phyloP scores from a whole-genome alignment of 768 basidiomycete species.

The Termitomyces sp. region DNA sequence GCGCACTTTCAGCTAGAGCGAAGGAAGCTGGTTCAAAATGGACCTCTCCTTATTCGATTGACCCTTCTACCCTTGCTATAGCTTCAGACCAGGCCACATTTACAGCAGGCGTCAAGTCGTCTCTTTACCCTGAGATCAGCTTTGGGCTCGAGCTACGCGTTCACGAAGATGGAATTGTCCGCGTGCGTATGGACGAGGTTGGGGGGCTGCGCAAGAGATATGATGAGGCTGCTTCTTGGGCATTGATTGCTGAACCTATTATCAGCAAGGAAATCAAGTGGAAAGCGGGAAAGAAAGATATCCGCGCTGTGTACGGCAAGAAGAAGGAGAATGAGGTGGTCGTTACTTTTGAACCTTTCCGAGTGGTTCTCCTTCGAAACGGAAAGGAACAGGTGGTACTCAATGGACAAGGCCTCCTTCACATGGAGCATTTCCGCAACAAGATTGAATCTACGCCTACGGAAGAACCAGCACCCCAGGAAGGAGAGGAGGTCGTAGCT shows the following conservation, averaged over 20 bases:
- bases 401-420: slow-evolving; percentile 85
- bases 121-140: slow-evolving; percentile 77
- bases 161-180: slow-evolving; percentile 82
- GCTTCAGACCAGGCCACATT: slow-evolving; percentile 55
- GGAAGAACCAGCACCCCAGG: slow-evolving; percentile 36
- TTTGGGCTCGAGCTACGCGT: slow-evolving; percentile 82
- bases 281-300: slow-evolving; percentile 59
- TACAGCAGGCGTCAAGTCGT: slow-evolving; percentile 71
- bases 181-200: slow-evolving; percentile 92
- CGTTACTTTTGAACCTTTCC: slow-evolving; percentile 72
- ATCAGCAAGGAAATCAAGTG: slow-evolving; percentile 58
- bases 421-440: slow-evolving; percentile 96
- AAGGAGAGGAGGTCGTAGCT: slow-evolving; percentile 34
- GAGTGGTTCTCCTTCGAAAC: slow-evolving; percentile 62
- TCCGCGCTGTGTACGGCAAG: slow-evolving; percentile 60
- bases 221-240: slow-evolving; percentile 90
- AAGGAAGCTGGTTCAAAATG: slow-evolving; percentile 53
- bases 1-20: slow-evolving; percentile 76
- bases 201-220: slow-evolving; percentile 78
- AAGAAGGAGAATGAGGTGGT: slow-evolving; percentile 61
- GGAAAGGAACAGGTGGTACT: slow-evolving; percentile 84
- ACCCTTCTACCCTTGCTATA: slow-evolving; percentile 47
- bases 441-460: slow-evolving; percentile 42
- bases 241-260: slow-evolving; percentile 67
- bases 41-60: slow-evolving; percentile 84